These are phyloP conservation scores for Serendipita sp. DNA, from an alignment of 1,284 basidiomycete genomes.

Conservation along the genomic window DNA sequence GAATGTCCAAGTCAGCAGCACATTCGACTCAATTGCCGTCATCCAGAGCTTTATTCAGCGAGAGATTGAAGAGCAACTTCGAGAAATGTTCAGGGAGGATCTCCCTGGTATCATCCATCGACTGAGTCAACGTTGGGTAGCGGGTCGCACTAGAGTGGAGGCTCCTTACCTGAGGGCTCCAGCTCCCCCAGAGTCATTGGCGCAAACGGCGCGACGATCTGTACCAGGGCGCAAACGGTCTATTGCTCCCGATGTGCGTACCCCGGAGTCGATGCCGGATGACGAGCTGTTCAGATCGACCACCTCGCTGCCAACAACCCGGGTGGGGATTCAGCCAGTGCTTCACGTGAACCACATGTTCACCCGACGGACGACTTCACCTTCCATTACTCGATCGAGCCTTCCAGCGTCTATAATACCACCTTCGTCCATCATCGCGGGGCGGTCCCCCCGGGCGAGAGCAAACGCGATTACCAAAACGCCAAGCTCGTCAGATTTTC, in stretches of 20 bases:
- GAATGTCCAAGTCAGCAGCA: conserved; percentile 92
- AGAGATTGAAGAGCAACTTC: conserved; percentile 92
- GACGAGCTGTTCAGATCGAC: background rate
- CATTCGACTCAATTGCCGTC: conserved; percentile 95
- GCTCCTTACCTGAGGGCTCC: conserved; percentile 53
- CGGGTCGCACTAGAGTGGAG: conserved; percentile 56
- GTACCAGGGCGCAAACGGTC: background rate
- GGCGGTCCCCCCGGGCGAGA: conserved; percentile 8
- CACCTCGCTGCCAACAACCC: background rate
- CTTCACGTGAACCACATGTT: background rate
- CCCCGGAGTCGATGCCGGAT: too few species aligned
- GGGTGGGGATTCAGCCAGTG: background rate
- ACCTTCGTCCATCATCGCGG: background rate
- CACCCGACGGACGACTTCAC: background rate
- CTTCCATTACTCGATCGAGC: background rate
- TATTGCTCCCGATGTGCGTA: background rate
- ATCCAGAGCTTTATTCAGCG: conserved; percentile 94
- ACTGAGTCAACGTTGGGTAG: conserved; percentile 88
- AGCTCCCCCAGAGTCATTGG: conserved; percentile 22
- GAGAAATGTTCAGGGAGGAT: conserved; percentile 97
- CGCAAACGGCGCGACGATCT: conserved; percentile 15
- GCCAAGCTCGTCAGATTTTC: conserved; percentile 16
- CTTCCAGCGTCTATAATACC: conserved; percentile 1
- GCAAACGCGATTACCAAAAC: conserved; percentile 6
- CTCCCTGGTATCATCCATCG: conserved; percentile 94